Base-by-base conservation (phyloP, 768 basidiomycete genomes). In the Agaricus sinodeliciosus region DNA sequence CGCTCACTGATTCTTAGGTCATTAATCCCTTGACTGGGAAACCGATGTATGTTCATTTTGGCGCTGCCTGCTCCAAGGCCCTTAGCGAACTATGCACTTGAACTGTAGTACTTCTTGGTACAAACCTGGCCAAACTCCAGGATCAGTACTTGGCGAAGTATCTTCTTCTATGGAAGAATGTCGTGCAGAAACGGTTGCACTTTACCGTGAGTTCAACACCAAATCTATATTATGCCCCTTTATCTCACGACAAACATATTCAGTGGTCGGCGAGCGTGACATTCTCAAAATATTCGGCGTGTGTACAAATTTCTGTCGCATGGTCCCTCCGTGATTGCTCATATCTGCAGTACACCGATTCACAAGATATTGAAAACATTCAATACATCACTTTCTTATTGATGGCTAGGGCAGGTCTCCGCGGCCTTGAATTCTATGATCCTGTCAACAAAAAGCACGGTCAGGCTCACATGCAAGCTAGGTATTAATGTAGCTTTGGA, bases 81-180 rank as follows among this genome's bases (percentile, higher is more conserved):
- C 26, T 45, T 19, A 25, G 36, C 44, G 55, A 15, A 51, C 43
- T 13, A 48, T 28, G 25, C 31, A 41, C 36, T 18, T 51, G 35
- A n/a, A 40, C 6, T 43, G 3, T 48, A 91, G 88, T 50, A 75
- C 79, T 3, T 84, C 87, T 13, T 94, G 91, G 91, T 94, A 94
- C 67, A 87, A 87, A 63, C 78, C 86, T 31, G 91, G 91, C 7
- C 91, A 92, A 66, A 90, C 87, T 0, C 78, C 89, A 36, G 87
- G 81, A 45, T 83, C 89, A 9, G 84, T 92, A 1, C 74, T 94
- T 1, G 91, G 91, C 0, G 87, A 92, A 55, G 87, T 91, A 7
- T 91, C 89, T 3, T 92, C 90, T 0, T 93, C 91, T 1, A 81
- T 93, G 80, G 92, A 94, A 67, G 91, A 94, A 70, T 93, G 91